These are phyloP conservation scores for Jasminum sambac DNA, from an alignment of 257 asterid genomes.

Conservation along the genomic window DNA sequence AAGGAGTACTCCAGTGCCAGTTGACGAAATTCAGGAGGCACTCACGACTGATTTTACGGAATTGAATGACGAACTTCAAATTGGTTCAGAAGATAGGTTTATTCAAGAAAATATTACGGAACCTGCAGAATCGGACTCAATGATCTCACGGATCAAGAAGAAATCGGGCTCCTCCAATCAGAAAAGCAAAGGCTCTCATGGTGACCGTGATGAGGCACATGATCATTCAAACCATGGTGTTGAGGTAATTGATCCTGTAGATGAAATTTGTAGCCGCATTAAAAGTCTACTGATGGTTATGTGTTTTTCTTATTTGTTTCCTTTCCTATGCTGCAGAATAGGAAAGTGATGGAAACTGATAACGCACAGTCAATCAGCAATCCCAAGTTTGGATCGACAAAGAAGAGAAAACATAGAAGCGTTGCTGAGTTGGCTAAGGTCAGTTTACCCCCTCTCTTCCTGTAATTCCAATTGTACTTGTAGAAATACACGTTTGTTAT, in stretches of 20 bases:
- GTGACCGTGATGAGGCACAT: constrained; percentile 40
- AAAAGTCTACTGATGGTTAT: constrained; percentile 15
- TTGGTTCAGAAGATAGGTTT: constrained; percentile 53
- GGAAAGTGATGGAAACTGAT: constrained; percentile 42
- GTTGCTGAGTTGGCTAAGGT: constrained; percentile 71
- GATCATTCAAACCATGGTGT: constrained; percentile 39
- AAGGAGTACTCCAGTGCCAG: constrained; percentile 41
- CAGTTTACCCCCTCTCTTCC: constrained; percentile 19
- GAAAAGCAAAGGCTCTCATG: constrained; percentile 55
- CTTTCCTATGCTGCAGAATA: constrained; percentile 48
- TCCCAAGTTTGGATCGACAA: constrained; percentile 55
- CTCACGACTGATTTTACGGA: constrained; percentile 38
- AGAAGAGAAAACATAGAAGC: constrained; percentile 55
- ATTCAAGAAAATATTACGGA: constrained; percentile 44
- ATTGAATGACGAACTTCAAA: constrained; percentile 49
- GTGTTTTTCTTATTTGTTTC: constrained; percentile 20
- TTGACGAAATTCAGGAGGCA: constrained; percentile 30
- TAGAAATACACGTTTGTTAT: no score
- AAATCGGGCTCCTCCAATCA: constrained; percentile 47
- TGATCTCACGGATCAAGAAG: constrained; percentile 45
- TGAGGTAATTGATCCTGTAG: constrained; percentile 50
- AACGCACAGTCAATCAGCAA: constrained; percentile 34
- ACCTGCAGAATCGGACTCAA: constrained; percentile 52
- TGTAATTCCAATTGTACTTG: constrained; percentile 3
- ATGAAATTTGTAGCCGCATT: constrained; percentile 15